phyloP scores from a whole-genome alignment of 169 alveolate species.

The Eimeria praecox region DNA sequence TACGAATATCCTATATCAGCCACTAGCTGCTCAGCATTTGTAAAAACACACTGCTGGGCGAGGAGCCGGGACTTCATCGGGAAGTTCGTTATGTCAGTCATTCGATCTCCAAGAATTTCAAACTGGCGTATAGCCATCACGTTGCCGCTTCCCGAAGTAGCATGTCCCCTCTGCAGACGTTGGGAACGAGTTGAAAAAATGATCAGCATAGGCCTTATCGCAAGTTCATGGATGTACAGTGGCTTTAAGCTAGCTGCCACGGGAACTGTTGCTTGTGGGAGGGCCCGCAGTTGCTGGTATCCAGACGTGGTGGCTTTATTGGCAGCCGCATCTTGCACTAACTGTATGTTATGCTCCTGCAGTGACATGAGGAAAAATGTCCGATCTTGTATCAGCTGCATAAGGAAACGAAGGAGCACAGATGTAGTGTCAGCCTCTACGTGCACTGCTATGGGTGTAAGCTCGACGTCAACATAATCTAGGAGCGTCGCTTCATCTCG shows the following conservation, averaged over 20 bases:
- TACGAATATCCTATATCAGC: conserved; percentile 38
- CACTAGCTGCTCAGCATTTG: conserved; percentile 65
- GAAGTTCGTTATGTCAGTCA: conserved; percentile 78
- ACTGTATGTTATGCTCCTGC: conserved; percentile 60
- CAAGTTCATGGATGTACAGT: conserved; percentile 74
- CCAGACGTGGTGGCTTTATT: conserved; percentile 31
- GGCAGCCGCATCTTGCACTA: conserved; percentile 76
- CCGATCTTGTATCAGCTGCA: conserved; percentile 67
- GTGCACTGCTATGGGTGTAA: conserved; percentile 73
- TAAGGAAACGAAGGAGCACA: conserved; percentile 74
- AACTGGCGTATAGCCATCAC: conserved; percentile 67
- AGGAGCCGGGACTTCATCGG: conserved; percentile 73
- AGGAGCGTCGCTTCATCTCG: conserved; percentile 69
- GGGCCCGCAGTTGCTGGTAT: conserved; percentile 72
- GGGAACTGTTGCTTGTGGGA: conserved; percentile 52
- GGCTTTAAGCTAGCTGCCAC: conserved; percentile 42
- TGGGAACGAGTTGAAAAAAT: conserved; percentile 70
- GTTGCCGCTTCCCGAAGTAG: conserved; percentile 19
- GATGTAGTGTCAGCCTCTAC: conserved; percentile 79
- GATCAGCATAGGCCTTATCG: conserved; percentile 66
- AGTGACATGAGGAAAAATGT: conserved; percentile 71
- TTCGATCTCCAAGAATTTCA: conserved; percentile 66
- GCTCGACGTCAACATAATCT: conserved; percentile 71
- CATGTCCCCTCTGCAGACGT: conserved; percentile 53
- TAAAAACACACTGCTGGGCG: conserved; percentile 72